Conservation (phyloP, 306 rosid genomes). For the Ormosia semicastrata region DNA sequence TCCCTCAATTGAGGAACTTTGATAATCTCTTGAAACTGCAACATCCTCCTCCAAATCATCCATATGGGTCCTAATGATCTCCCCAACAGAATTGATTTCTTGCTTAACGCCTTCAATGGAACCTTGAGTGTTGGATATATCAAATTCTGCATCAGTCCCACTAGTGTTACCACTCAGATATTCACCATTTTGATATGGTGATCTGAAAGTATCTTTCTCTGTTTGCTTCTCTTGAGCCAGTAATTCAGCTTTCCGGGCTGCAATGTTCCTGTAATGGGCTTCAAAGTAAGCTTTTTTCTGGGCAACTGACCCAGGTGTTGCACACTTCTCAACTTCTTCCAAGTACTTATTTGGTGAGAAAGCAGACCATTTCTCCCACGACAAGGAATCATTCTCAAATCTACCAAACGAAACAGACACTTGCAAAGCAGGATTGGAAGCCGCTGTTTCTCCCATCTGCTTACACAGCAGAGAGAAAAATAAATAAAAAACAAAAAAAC, state of each 20-base stretch:
- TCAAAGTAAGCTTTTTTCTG: slow-evolving; percentile 83
- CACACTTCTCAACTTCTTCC: slow-evolving; percentile 91
- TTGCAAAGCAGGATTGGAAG: slow-evolving; percentile 50
- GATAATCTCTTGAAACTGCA: slow-evolving; percentile 32
- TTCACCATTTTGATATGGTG: slow-evolving; percentile 35
- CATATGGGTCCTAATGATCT: not conserved
- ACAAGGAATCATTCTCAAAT: slow-evolving; percentile 72
- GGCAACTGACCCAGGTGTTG: slow-evolving; percentile 89
- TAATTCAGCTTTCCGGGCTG: slow-evolving; percentile 66
- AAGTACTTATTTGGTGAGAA: slow-evolving; percentile 81
- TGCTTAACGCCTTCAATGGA: slow-evolving; percentile 34
- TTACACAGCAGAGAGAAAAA: slow-evolving; percentile 13
- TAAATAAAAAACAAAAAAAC: not conserved
- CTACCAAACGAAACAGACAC: slow-evolving; percentile 82
- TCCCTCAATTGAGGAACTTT: slow-evolving; percentile 29
- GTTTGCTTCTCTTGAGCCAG: slow-evolving; percentile 52
- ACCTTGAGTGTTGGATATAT: slow-evolving; percentile 22
- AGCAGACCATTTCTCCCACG: slow-evolving; percentile 92
- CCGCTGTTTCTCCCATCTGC: slow-evolving; percentile 63
- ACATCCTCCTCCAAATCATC: slow-evolving; percentile 38
- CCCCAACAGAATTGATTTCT: slow-evolving; percentile 27
- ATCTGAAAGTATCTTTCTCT: slow-evolving; percentile 30
- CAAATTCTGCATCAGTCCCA: slow-evolving; percentile 31
- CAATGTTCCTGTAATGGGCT: slow-evolving; percentile 83
- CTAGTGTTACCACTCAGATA: slow-evolving; percentile 30